Evolutionary conservation across 345 rosid genomes (phyloP).

Genomic region (Camelina neglecta): DNA sequence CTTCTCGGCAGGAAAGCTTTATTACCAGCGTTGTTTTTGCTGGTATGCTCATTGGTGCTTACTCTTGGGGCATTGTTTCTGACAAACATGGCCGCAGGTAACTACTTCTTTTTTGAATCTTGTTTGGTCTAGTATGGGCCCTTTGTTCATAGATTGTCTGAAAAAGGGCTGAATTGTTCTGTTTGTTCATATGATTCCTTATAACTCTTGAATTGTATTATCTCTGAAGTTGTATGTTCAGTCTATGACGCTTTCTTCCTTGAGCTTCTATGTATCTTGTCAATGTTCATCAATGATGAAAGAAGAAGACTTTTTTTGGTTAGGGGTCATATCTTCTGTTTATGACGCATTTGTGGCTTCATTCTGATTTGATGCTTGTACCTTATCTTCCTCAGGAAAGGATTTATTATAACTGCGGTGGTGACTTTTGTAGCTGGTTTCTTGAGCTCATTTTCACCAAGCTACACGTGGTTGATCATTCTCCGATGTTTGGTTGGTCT

Average conservation of each 20-base stretch:
- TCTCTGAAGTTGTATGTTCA: slow-evolving; percentile 7
- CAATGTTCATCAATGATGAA: not conserved
- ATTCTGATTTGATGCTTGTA: slow-evolving; percentile 23
- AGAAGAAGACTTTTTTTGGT: not conserved
- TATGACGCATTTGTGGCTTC: slow-evolving; percentile 11
- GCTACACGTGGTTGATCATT: slow-evolving; percentile 57
- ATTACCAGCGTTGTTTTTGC: slow-evolving; percentile 80
- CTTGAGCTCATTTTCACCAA: slow-evolving; percentile 78
- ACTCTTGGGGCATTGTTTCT: slow-evolving; percentile 87
- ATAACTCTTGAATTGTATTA: not conserved
- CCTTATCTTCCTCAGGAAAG: slow-evolving; percentile 64
- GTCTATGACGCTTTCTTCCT: slow-evolving; percentile 12
- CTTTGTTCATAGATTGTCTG: not conserved
- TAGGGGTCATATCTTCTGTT: not conserved
- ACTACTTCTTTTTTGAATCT: not conserved
- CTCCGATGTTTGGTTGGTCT: slow-evolving; percentile 85
- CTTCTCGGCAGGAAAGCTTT: slow-evolving; percentile 70
- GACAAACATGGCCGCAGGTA: slow-evolving; percentile 89
- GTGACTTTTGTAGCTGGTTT: slow-evolving; percentile 81
- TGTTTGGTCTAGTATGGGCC: not conserved
- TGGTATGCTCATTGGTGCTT: slow-evolving; percentile 91
- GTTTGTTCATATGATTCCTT: slow-evolving; percentile 1
- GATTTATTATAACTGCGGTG: slow-evolving; percentile 79
- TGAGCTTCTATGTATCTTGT: slow-evolving; percentile 20
- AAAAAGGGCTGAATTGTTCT: not conserved